Evolutionary conservation across 371 early-diverging fungal genomes (phyloP), one percentile per base, ranked within the genome.

Genomic region (Rhizopus arrhizus): DNA sequence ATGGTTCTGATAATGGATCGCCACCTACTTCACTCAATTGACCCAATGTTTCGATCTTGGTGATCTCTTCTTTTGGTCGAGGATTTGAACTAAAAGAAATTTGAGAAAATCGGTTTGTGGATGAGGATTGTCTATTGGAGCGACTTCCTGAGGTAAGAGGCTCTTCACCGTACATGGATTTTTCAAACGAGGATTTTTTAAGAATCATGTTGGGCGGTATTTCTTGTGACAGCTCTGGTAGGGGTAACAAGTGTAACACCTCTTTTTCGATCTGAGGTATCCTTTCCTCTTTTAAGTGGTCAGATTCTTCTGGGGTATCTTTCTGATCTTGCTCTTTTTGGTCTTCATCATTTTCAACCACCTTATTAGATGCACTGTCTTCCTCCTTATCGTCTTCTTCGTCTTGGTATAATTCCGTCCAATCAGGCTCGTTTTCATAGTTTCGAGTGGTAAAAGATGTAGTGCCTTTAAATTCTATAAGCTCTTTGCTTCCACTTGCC

Each of bases 381-480:
- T 22, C 22, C 22, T 22, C 22, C 22, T 38, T 13, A 38, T 8
- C 47, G 2, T 52, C 46, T 31, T 50, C 53, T 15, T 57, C 58
- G 2, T 61, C 62, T 15, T 58, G 16, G n/a, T 68, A 38, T n/a
- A 61, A 22, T 10, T 68, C 69, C 50, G 69, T 68, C 63, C 63
- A 63, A 41, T 64, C 64, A 49, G 69, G 57, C 13, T 64, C 64
- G 49, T 63, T 35, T 13, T 53, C 64, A 58, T 68, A 68, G 15
- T 51, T 62, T 28, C 46, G 46, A 45, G 46, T 22, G 22, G 40
- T 38, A 33, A 45, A 47, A n/a, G 48, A 22, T 32, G 45, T 34
- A 8, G 45, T 34, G 8, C 42, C 12, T 34, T 35, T 63, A 28
- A 58, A 47, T 22, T 56, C 55, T 10, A 46, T 47, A 10, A 62